Evolutionary conservation across 345 rosid species (phyloP).

Genomic region (rapeseed (Brassica napus)): Da-Ae NC_063434.1:11698501-11699000

Average conservation of each 20-base stretch:
- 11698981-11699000: conserved; percentile 31
- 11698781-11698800: conserved; percentile 33
- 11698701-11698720: background rate
- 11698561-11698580: background rate
- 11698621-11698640: background rate
- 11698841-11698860: conserved; percentile 36
- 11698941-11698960: conserved; percentile 16
- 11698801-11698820: conserved; percentile 23
- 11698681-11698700: background rate
- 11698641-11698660: background rate
- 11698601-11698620: background rate
- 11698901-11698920: background rate
- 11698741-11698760: conserved; percentile 9
- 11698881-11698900: background rate
- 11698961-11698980: conserved; percentile 13
- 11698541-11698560: background rate
- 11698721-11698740: background rate
- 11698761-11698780: conserved; percentile 26
- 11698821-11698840: conserved; percentile 38
- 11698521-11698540: background rate
- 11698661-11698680: background rate
- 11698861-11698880: conserved; percentile 29
- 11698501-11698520: background rate
- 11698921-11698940: conserved; percentile 45
- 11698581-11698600: background rate